A percentile compares a stretch with the other conserved stretches of the same genome.
These are phyloP conservation scores for Talaromyces funiculosus DNA, from an alignment of 2,329 filamentous ascomycete genomes.

Conservation along the genomic window DNA sequence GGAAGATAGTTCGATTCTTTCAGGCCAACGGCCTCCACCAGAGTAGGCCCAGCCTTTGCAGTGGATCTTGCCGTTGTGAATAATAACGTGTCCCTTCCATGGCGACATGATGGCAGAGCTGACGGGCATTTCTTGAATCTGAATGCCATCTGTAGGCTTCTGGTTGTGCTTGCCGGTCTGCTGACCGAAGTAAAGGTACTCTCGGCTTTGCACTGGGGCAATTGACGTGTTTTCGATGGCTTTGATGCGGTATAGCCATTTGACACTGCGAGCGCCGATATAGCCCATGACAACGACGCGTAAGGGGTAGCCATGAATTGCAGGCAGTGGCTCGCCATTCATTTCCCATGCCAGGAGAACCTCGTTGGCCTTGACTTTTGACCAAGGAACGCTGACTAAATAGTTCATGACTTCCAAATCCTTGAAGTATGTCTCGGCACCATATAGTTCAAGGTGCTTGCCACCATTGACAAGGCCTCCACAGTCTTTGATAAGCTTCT, in stretches of 20 bases:
- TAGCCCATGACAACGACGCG: slow-evolving; percentile 60
- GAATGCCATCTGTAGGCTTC: slow-evolving; percentile 54
- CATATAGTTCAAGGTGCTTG: slow-evolving; percentile 62
- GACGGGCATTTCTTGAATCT: slow-evolving; percentile 68
- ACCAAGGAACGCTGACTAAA: slow-evolving; percentile 59
- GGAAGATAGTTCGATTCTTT: slow-evolving; percentile 57
- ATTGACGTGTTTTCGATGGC: slow-evolving; percentile 52
- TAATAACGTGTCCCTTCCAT: slow-evolving; percentile 53
- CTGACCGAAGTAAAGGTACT: slow-evolving; percentile 64
- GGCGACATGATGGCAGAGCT: slow-evolving; percentile 62
- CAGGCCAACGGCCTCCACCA: slow-evolving; percentile 55
- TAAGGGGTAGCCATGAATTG: slow-evolving; percentile 61
- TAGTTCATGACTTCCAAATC: slow-evolving; percentile 61
- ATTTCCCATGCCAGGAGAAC: slow-evolving; percentile 67
- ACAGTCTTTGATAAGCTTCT: slow-evolving; percentile 65
- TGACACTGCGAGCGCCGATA: slow-evolving; percentile 60
- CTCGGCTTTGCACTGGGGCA: slow-evolving; percentile 59
- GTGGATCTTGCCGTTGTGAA: slow-evolving; percentile 56
- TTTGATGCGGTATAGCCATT: slow-evolving; percentile 59
- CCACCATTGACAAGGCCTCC: slow-evolving; percentile 54
- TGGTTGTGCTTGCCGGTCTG: slow-evolving; percentile 65
- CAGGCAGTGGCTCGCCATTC: slow-evolving; percentile 60
- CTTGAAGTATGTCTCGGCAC: slow-evolving; percentile 70
- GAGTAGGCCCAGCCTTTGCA: slow-evolving; percentile 56
- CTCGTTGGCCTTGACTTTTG: slow-evolving; percentile 62